Base-by-base conservation (phyloP, 2,329 filamentous ascomycete genomes). In the Leptographium radiaticola region DNA sequence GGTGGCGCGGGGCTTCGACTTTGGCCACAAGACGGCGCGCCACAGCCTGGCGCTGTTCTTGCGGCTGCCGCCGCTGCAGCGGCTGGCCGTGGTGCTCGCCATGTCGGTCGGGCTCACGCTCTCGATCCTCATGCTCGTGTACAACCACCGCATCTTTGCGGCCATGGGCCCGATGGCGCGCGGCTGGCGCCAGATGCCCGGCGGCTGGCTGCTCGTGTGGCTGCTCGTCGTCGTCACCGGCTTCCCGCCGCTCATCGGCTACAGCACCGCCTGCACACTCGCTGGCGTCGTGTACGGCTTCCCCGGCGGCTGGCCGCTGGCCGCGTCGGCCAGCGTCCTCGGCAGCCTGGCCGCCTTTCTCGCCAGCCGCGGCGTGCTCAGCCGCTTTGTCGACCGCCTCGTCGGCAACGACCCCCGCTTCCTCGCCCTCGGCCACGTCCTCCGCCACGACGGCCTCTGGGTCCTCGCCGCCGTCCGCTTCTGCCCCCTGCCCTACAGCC, bases 401-500 rank as follows among this genome's bases (percentile, higher is more conserved):
- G 85, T 96, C 50, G 87, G 87, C 54, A 76, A 78, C 59, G 91
- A 98, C 70, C 84, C 82, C 65, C 80, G 90, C 52, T 98, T 98
- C 66, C 81, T 93, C 11, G 93, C 93, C 6, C 77, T 98, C 31
- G 81, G 87, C 25, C 78, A 96, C 62, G 93, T 93, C 9, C 74
- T 98, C 57, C 89, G 95, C 59, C 84, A 87, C 63, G 93, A 98
- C 63, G 93, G 93, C 1, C 69, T 98, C 51, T 86, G 89, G 62
- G 82, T 97, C 53, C 76, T 98, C 47, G 84, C 88, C 58, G 94
- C 93, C 78, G 93, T 98, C 61, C 81, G 93, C 34, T 78, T 97
- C 59, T 97, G 91, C 63, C 93, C 93, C 2, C 67, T 98, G 56
- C 93, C 93, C 15, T 98, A 95, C 67, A 93, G 87, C 52, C 73